phyloP scores from a whole-genome alignment of 306 rosid species.

The Mucuna pruriens region DNA sequence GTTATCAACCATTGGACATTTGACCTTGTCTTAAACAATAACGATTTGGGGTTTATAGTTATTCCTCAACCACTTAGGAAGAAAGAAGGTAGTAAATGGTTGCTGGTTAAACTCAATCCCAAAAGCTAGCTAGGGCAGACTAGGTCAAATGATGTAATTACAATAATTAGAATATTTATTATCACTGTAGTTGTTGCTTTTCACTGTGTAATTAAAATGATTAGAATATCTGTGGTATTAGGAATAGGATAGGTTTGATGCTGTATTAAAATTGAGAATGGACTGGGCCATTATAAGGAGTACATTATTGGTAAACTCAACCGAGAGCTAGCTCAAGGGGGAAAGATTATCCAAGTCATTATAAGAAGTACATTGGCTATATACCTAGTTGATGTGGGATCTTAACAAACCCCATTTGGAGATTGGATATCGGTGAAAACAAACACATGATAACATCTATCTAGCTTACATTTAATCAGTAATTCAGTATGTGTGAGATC shows the following conservation, averaged over 20 bases:
- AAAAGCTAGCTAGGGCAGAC: background rate
- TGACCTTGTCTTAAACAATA: conserved; percentile 13
- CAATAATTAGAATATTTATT: background rate
- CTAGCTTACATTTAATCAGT: conserved; percentile 1
- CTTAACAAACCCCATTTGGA: background rate
- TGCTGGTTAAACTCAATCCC: background rate
- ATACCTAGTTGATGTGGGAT: background rate
- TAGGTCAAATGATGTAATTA: background rate
- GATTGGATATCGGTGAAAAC: background rate
- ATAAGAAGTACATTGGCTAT: background rate
- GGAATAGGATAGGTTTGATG: background rate
- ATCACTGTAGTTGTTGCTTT: background rate
- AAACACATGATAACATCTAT: background rate
- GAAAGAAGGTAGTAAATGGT: background rate
- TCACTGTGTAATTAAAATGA: background rate
- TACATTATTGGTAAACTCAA: too few species aligned
- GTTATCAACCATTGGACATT: conserved; percentile 13
- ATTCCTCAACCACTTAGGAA: background rate
- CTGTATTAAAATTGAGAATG: background rate
- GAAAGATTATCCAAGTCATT: background rate
- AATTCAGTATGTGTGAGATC: background rate
- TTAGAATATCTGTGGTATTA: background rate
- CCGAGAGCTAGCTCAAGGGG: background rate
- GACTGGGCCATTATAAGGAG: too few species aligned
- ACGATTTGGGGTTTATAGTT: background rate